A percentile compares a stretch with the other conserved stretches of the same genome.
Evolutionary conservation across 139 green algal species (phyloP).

Genomic region (Choricystis sp.): DNA sequence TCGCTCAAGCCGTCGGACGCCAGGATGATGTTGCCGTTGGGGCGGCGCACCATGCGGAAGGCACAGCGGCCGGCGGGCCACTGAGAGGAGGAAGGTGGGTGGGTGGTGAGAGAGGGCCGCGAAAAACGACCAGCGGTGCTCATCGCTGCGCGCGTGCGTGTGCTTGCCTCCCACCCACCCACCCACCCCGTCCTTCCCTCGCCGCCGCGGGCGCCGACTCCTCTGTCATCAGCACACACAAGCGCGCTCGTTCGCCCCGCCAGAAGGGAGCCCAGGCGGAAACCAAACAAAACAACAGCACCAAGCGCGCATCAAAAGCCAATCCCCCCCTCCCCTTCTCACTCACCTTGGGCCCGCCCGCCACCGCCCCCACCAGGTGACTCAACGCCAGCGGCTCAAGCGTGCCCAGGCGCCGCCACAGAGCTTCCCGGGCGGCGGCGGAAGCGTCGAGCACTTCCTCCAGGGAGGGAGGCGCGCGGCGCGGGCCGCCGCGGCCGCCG

Average conservation of each 20-base stretch:
- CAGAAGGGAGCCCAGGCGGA: too few species aligned
- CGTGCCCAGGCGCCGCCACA: constrained; percentile 21
- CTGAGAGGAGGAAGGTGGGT: constrained; percentile 12
- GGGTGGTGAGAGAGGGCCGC: too few species aligned
- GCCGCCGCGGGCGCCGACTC: too few species aligned
- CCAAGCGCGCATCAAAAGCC: too few species aligned
- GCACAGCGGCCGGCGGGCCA: constrained; percentile 25
- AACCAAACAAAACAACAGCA: too few species aligned
- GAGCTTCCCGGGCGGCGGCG: constrained; percentile 11
- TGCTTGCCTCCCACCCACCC: too few species aligned
- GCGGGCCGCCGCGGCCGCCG: too few species aligned
- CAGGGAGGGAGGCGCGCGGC: constrained; percentile 1
- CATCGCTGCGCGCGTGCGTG: too few species aligned
- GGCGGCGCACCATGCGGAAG: constrained; percentile 29
- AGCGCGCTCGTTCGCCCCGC: too few species aligned
- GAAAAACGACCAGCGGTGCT: too few species aligned
- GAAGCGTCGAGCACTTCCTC: constrained; percentile 29
- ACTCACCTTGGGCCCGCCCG: not conserved
- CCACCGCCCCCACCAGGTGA: not conserved
- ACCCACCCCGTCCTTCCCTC: too few species aligned
- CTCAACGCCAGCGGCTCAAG: constrained; percentile 26
- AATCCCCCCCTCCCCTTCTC: not conserved
- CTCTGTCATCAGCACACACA: too few species aligned
- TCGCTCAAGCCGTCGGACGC: constrained; percentile 32
- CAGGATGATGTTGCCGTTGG: constrained; percentile 24